These are phyloP conservation scores for Rhodotorula sp. DNA, from an alignment of 1,284 basidiomycete species.

Conservation along the genomic window DNA sequence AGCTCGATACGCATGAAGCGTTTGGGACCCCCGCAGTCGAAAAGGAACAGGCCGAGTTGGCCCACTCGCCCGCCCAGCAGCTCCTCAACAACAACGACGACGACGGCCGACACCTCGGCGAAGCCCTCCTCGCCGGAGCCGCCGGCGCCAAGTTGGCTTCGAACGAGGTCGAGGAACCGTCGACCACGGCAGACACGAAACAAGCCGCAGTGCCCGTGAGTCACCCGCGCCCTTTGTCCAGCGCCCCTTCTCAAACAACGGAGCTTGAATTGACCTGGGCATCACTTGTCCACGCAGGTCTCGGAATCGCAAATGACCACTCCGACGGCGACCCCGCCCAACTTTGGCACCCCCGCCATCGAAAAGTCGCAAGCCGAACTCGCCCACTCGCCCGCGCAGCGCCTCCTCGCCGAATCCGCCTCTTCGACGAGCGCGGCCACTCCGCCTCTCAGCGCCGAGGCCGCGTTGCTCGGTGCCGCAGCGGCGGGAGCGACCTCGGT, in stretches of 20 bases:
- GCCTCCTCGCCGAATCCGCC: constrained; percentile 1
- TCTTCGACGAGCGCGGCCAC: not conserved
- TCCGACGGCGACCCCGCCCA: not conserved
- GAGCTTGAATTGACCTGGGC: not conserved
- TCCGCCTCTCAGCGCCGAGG: not conserved
- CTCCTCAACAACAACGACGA: constrained; percentile 6
- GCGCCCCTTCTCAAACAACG: not conserved
- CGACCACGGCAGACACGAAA: not conserved
- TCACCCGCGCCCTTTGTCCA: not conserved
- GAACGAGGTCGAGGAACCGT: constrained; percentile 23
- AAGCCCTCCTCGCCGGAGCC: constrained; percentile 17
- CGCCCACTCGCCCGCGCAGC: constrained; percentile 22
- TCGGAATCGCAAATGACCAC: not conserved
- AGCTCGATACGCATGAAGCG: not conserved
- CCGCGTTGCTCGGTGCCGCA: constrained; percentile 6
- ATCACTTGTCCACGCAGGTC: not conserved
- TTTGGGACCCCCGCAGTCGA: constrained; percentile 7
- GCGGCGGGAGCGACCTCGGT: not conserved
- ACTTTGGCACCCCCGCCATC: constrained; percentile 26
- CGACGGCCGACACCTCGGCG: not conserved
- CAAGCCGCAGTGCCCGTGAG: not conserved
- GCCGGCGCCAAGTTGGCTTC: constrained; percentile 19
- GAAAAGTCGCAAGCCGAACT: constrained; percentile 27
- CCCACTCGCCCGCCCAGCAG: constrained; percentile 19
- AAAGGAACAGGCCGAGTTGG: constrained; percentile 14